Evolutionary conservation across 2,329 filamentous ascomycete genomes (phyloP).

Genomic region (Acarospora socialis): DNA sequence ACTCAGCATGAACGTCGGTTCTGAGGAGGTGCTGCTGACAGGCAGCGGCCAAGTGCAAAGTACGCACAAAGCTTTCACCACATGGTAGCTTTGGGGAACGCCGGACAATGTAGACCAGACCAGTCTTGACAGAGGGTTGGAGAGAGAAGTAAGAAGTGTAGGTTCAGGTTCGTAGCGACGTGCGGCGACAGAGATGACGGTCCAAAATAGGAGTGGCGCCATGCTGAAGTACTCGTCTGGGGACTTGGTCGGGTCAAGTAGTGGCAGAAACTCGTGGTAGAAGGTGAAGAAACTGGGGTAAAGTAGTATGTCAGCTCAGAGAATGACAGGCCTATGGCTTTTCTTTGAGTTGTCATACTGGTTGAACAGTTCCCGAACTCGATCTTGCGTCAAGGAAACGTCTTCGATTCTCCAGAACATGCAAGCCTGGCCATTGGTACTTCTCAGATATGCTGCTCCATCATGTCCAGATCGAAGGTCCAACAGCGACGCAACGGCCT

Average conservation of each 20-base stretch:
- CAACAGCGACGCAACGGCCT: conserved; percentile 36
- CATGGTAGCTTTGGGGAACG: conserved; percentile 49
- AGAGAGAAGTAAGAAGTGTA: conserved; percentile 37
- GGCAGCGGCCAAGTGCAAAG: conserved; percentile 53
- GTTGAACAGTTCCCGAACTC: conserved; percentile 31
- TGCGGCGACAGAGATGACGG: conserved; percentile 47
- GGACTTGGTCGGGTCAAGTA: conserved; percentile 40
- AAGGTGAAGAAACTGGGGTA: conserved; percentile 46
- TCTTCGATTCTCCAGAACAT: conserved; percentile 38
- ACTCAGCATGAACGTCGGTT: conserved; percentile 51
- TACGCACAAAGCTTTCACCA: conserved; percentile 48
- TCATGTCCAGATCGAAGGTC: conserved; percentile 35
- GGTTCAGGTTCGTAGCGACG: conserved; percentile 43
- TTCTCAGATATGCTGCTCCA: conserved; percentile 30
- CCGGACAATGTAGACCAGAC: conserved; percentile 48
- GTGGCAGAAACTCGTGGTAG: conserved; percentile 51
- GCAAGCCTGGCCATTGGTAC: conserved; percentile 31
- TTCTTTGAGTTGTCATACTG: conserved; percentile 20
- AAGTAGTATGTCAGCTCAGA: conserved; percentile 12
- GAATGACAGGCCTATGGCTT: not conserved
- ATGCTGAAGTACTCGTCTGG: conserved; percentile 44
- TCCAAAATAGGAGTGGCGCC: conserved; percentile 55
- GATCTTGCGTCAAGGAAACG: conserved; percentile 29
- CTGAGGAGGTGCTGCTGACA: conserved; percentile 47
- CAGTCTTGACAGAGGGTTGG: conserved; percentile 40